These are phyloP conservation scores for Populus deltoides DNA, from an alignment of 345 rosid genomes.

Conservation along the genomic window DNA sequence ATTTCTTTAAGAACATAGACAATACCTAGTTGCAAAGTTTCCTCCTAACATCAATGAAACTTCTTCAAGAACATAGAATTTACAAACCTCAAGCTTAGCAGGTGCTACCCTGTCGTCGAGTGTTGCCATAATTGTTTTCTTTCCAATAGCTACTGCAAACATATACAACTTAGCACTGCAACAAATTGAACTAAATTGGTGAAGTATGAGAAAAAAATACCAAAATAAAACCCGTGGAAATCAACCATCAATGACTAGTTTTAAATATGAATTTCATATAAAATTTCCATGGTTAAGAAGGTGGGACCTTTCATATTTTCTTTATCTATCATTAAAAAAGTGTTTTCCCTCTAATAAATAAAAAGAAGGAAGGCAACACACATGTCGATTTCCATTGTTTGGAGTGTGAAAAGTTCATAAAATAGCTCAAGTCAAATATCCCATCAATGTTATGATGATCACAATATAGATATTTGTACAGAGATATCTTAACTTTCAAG, in stretches of 20 bases:
- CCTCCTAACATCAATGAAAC: background rate
- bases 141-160: conserved; percentile 13
- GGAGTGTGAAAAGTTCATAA: background rate
- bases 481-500: too few relatives aligned
- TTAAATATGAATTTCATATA: background rate
- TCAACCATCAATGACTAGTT: background rate
- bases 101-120: conserved; percentile 16
- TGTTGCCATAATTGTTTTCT: conserved; percentile 20
- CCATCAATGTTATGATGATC: background rate
- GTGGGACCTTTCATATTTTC: background rate
- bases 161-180: background rate
- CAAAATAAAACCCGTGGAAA: background rate
- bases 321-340: too few relatives aligned
- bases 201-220: background rate
- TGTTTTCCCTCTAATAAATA: background rate
- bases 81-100: conserved; percentile 34
- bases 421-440: background rate
- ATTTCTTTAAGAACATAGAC: background rate
- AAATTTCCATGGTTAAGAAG: background rate
- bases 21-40: background rate
- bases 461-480: background rate
- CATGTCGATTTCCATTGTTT: background rate
- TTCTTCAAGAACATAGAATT: background rate
- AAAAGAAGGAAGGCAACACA: background rate
- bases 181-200: background rate